Base-by-base conservation (phyloP, 306 rosid species). In the Citrullus colocynthis region DNA sequence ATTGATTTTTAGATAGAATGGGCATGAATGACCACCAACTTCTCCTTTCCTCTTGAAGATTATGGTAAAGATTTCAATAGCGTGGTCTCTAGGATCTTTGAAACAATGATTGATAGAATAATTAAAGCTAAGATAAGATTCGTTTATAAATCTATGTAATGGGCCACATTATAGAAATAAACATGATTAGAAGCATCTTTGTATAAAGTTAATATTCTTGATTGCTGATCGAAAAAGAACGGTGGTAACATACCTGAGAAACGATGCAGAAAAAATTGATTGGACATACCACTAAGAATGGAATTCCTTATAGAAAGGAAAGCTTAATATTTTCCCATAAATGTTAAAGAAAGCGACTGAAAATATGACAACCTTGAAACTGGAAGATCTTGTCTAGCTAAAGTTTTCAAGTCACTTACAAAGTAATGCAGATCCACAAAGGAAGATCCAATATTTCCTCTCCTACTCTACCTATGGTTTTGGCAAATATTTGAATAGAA, bases 121-220 rank as follows among this genome's bases (percentile, higher is more conserved):
- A 82, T 78, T 84, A 79, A 84, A 85, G 87, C 59, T 84, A 14
- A 83, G 84, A 82, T 81, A 80, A 72, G 86, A 79, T 88, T 88
- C 88, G 75, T 85, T 57, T 76, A 83, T 48, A 88, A 52, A 81
- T 83, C 41, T 67, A 21, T 45, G 21, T 44, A 28, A 45, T 71
- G 60, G 45, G 44, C 21, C 60, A 49, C 8, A 54, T 72, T 49
- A 72, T 49, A 72, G 60, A 51, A 49, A 16, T 17, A 49, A 72
- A 30, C 21, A 72, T 72, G 77, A 49, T 51, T 72, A 71, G 57
- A 52, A 48, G 58, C 59, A 73, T 73, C 77, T 51, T 65, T 51
- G 42, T 32, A 30, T 73, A 73, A 51, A 49, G 77, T 51, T 72
- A 28, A 28, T 72, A 20, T 48, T 72, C 76, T 72, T 58, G 9